These are phyloP conservation scores for Skeletonema tropicum DNA, from an alignment of 108 stramenopile genomes.

Conservation along the genomic window DNA sequence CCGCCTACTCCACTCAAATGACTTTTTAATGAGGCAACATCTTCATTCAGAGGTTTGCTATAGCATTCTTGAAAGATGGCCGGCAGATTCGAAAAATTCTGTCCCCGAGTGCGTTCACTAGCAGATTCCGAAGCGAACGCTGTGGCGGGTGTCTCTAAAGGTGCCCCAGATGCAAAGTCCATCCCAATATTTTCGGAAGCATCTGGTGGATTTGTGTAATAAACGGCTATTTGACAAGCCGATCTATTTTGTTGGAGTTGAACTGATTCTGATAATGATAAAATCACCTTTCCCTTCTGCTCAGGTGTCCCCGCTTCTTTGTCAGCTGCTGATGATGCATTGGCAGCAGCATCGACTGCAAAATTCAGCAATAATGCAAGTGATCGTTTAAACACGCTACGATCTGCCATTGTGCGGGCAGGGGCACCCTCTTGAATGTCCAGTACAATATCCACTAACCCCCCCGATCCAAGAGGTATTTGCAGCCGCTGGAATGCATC, in stretches of 20 bases:
- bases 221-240: constrained; percentile 38
- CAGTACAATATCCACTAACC: constrained; percentile 39
- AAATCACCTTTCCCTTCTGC: constrained; percentile 25
- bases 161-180: not conserved
- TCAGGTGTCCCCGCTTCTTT: not conserved
- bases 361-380: constrained; percentile 42
- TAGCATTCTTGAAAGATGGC: constrained; percentile 3
- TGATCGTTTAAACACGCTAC: constrained; percentile 25
- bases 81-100: constrained; percentile 5
- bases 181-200: constrained; percentile 8
- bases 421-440: constrained; percentile 48
- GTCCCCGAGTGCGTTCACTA: constrained; percentile 10
- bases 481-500: constrained; percentile 29
- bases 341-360: constrained; percentile 47
- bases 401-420: constrained; percentile 19
- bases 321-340: constrained; percentile 27
- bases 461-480: constrained; percentile 12
- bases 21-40: not conserved
- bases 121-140: constrained; percentile 18
- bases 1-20: constrained; percentile 25
- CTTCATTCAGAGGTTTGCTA: constrained; percentile 5
- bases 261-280: constrained; percentile 24
- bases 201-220: constrained; percentile 44
- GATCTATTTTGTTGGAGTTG: constrained; percentile 15
- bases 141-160: constrained; percentile 8